Conservation (phyloP, 2,329 filamentous ascomycete genomes). For the Paraphaeosphaeria sporulosa region DNA sequence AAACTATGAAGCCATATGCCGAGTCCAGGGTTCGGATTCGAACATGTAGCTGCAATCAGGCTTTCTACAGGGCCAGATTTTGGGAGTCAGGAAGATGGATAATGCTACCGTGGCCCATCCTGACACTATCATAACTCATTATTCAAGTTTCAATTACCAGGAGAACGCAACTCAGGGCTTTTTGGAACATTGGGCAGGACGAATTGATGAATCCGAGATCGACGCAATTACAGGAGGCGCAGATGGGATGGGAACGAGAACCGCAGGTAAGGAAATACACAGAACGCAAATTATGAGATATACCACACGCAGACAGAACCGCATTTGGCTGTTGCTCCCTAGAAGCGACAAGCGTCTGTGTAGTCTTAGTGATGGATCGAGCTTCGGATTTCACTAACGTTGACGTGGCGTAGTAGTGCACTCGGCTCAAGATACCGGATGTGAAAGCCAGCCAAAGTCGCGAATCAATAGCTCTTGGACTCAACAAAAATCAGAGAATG, state of each 20-base stretch:
- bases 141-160: constrained; percentile 17
- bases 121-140: no score
- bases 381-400: neutral
- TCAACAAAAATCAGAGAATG: neutral
- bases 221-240: neutral
- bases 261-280: neutral
- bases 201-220: neutral
- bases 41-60: no score
- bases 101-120: no score
- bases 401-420: neutral
- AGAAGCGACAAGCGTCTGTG: neutral
- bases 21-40: no score
- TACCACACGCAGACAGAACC: neutral
- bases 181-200: constrained; percentile 1
- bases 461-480: no score
- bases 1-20: no score
- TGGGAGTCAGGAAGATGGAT: no score
- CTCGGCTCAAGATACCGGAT: neutral
- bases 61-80: no score
- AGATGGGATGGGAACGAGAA: neutral
- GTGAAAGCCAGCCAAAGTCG: neutral
- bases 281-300: neutral
- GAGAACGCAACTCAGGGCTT: constrained; percentile 14
- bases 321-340: neutral
- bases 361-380: no score